A percentile compares a stretch with the other conserved stretches of the same genome.
These are phyloP conservation scores for Carpinus viminea DNA, from an alignment of 306 rosid species.

Conservation along the genomic window DNA sequence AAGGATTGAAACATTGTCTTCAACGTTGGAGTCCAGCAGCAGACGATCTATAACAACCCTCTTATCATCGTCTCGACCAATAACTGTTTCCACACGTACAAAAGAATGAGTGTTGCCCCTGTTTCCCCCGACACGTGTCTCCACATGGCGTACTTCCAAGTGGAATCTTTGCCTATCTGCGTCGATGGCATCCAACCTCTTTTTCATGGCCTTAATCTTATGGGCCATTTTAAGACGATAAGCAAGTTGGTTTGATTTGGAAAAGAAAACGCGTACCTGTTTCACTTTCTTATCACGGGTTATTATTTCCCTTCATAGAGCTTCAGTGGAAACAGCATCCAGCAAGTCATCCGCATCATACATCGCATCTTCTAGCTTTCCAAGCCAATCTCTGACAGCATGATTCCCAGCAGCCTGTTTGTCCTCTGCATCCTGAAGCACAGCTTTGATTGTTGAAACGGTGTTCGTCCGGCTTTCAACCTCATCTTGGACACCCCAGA, in stretches of 20 bases:
- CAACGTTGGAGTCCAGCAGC: neutral
- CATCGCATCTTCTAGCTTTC: neutral
- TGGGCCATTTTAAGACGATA: neutral
- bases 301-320: neutral
- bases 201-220: neutral
- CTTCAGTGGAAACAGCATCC: neutral
- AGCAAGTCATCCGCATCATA: neutral
- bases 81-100: neutral
- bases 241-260: too few relatives aligned
- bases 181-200: neutral
- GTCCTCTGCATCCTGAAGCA: too few relatives aligned
- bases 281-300: neutral
- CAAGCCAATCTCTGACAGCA: neutral
- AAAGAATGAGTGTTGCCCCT: neutral
- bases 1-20: neutral
- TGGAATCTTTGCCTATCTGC: neutral
- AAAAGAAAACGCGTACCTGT: neutral
- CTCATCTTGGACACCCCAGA: neutral
- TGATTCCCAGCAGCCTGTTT: neutral
- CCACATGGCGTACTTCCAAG: neutral
- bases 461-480: neutral
- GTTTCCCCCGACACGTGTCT: too few relatives aligned
- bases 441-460: too few relatives aligned
- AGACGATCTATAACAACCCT: neutral
- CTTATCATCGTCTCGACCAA: conserved; percentile 22